Base-by-base conservation (phyloP, 805 yeast species). In the Soucietia sequanensis region DNA sequence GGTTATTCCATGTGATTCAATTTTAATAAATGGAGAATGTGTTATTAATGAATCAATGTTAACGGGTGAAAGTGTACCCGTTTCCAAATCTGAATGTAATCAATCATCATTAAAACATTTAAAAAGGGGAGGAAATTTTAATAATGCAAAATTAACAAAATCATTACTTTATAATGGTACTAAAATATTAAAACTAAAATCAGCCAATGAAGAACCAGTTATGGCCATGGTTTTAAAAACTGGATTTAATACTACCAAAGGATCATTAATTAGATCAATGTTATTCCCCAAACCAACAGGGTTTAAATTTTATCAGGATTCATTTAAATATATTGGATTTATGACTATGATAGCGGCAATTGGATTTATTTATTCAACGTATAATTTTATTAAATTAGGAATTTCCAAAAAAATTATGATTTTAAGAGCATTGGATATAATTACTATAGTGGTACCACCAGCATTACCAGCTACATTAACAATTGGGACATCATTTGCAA, bases 31-130 rank as follows among this genome's bases (percentile, higher is more conserved):
- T 22, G 99, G 99, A 33, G 98, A 90, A 54, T 86, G 95, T 55
- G 89, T 93, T 35, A 84, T 93, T n/a, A 93, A 93, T 58, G 99
- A 93, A 56, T 85, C 97, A 5, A 93, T 93, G 96, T 71, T 93
- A 14, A 93, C 99, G 0, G 99, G 99, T 25, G 99, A 93, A 58
- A 88, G 96, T 34, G 97, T 93, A 1, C 99, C 99, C 0, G 96
- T 93, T 2, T 78, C 96, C 0, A 93, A 93, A 56, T 42, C 69
- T 8, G 74, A 85, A 2, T 87, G 93, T 2, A 62, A 72, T 1
- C 70, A 74, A 11, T 89, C 81, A 6, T 70, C 81, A 0, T 74
- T 88, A 25, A 61, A 61, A n/a, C 65, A 67, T 14, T 57, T 86
- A 31, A 66, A 78, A 2, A n/a, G n/a, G n/a, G n/a, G n/a, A n/a